These are phyloP conservation scores for Aspergillus brasiliensis DNA, from an alignment of 2,329 filamentous ascomycete genomes.

Conservation along the genomic window DNA sequence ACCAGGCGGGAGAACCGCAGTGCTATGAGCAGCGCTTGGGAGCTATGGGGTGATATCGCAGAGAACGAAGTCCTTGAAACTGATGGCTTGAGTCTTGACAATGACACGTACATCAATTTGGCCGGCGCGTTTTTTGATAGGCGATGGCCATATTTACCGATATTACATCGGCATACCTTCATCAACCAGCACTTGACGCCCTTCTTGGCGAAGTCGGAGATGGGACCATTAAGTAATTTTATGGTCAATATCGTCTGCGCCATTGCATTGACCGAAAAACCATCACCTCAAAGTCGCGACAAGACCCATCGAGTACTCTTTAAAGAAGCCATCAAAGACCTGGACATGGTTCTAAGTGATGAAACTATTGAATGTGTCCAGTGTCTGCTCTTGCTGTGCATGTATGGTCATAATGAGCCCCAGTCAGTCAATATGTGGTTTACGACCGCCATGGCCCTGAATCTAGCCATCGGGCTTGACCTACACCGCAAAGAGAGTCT, in stretches of 20 bases:
- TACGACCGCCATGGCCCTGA: slow-evolving; percentile 24
- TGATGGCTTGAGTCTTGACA: not conserved
- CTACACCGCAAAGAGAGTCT: slow-evolving; percentile 24
- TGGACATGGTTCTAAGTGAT: slow-evolving; percentile 17
- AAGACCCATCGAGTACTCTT: slow-evolving; percentile 12
- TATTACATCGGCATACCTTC: slow-evolving; percentile 25
- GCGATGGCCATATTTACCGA: slow-evolving; percentile 30
- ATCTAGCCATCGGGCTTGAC: slow-evolving; percentile 25
- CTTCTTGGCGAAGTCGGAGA: not conserved
- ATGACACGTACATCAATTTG: slow-evolving; percentile 9
- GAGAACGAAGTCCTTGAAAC: not conserved
- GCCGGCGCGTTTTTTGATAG: slow-evolving; percentile 26
- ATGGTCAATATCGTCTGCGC: slow-evolving; percentile 27
- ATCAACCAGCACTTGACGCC: slow-evolving; percentile 15
- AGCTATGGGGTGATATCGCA: slow-evolving; percentile 15
- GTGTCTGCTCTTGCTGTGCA: slow-evolving; percentile 26
- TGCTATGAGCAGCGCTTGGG: slow-evolving; percentile 18
- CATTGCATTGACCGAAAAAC: slow-evolving; percentile 25
- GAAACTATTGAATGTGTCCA: slow-evolving; percentile 29
- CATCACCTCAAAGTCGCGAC: not conserved
- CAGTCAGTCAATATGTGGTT: slow-evolving; percentile 31
- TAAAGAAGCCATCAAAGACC: slow-evolving; percentile 11
- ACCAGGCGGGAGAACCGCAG: slow-evolving; percentile 5
- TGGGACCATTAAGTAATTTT: slow-evolving; percentile 15
- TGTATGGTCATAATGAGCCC: slow-evolving; percentile 31